Evolutionary conservation across 257 asterid species (phyloP), one percentile per base, ranked within the genome.

Genomic region (Nicotiana tomentosiformis): DNA sequence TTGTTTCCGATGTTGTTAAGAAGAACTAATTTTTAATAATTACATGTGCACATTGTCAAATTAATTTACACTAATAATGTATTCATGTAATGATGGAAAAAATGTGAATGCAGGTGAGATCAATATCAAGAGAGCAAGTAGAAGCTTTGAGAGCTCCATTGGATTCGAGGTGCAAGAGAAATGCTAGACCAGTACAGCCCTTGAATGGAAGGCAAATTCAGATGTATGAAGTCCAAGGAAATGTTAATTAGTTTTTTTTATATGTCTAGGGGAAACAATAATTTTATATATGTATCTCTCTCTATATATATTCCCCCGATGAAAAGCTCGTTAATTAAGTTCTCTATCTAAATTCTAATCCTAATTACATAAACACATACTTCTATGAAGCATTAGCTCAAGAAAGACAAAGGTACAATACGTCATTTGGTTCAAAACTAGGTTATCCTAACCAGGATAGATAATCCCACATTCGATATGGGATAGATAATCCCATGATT

Each of bases 101-200:
- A 39, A n/a, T 74, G 62, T 51, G 64, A 68, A 53, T 80, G 20
- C 46, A 91, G 96, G 90, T 84, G 81, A 84, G 90, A 83, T 33
- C 90, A 55, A 89, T 92, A 78, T 91, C 94, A 11, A 83, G 68
- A 30, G 89, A 88, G 32, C 95, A 93, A 81, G 91, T 91, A 0
- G 83, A 46, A 49, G 84, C 86, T 39, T 87, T 93, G 46, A 93
- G 88, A 88, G 93, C 90, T 76, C 95, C 95, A 20, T 39, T 93
- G 82, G 91, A 82, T 64, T 78, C 83, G 18, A 66, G 83, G 35
- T 91, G 94, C 92, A 92, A 93, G 93, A 80, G 90, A 84, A 93
- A 93, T 80, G 90, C 93, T 11, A 85, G 97, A 81, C 94, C 97
- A 37, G 85, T 87, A 11, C 97, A 93, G 26, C 91, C 93, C 77